Percentiles rank a stretch among this genome's conserved stretches.
Evolutionary conservation across 805 yeast species (phyloP).

Genomic region (Candida koratica): DNA sequence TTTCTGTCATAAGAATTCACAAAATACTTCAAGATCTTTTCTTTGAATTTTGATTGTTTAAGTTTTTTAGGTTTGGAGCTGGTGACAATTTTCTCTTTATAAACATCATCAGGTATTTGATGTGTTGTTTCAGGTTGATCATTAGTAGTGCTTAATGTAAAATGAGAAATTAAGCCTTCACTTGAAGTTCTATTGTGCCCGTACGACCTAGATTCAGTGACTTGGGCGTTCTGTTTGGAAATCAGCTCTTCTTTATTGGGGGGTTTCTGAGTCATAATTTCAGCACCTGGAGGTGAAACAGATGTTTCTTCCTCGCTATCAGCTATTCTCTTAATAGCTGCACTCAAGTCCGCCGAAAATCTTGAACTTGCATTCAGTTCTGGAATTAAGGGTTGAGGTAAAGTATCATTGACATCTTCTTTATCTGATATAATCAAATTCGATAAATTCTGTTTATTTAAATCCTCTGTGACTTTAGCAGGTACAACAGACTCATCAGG

Average conservation of each 20-base stretch:
- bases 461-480: background rate
- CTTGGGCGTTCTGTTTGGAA: background rate
- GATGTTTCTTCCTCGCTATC: slow-evolving; percentile 6
- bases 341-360: slow-evolving; percentile 16
- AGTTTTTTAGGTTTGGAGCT: slow-evolving; percentile 10
- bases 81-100: slow-evolving; percentile 3
- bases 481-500: background rate
- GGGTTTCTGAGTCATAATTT: background rate
- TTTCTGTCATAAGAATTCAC: slow-evolving; percentile 24
- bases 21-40: slow-evolving; percentile 28
- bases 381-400: slow-evolving; percentile 8
- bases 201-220: background rate
- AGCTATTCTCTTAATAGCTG: slow-evolving; percentile 14
- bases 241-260: background rate
- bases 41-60: slow-evolving; percentile 19
- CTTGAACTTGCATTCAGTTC: slow-evolving; percentile 13
- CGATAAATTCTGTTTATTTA: slow-evolving; percentile 9
- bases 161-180: background rate
- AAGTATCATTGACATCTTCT: slow-evolving; percentile 11
- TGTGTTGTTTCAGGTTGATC: slow-evolving; percentile 1
- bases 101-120: slow-evolving; percentile 1
- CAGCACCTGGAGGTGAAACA: background rate
- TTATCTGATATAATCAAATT: slow-evolving; percentile 12
- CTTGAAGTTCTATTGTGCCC: slow-evolving; percentile 1
- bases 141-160: slow-evolving; percentile 8